phyloP scores from a whole-genome alignment of 345 rosid genomes.

The Streptanthus diversifolius region DNA sequence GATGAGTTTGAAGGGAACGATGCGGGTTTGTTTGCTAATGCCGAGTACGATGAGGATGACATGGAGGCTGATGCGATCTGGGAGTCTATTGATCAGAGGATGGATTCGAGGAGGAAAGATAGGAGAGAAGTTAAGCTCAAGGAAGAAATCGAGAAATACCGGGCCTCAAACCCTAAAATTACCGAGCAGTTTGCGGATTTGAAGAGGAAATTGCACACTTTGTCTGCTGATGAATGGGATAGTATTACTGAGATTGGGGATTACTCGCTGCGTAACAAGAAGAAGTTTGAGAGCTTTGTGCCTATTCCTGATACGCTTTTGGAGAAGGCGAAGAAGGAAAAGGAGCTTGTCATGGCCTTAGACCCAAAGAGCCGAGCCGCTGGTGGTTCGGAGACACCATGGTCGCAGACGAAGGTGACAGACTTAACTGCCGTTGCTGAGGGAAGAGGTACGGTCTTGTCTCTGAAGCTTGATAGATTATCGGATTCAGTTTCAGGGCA shows the following conservation, averaged over 20 bases:
- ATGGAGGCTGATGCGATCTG: conserved; percentile 94
- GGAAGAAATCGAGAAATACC: conserved; percentile 82
- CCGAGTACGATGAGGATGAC: conserved; percentile 92
- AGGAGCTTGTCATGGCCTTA: conserved; percentile 90
- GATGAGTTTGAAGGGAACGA: conserved; percentile 97
- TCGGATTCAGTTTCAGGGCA: conserved; percentile 82
- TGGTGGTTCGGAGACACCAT: conserved; percentile 84
- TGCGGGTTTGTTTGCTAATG: conserved; percentile 84
- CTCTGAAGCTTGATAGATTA: conserved; percentile 81
- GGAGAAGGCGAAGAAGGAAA: conserved; percentile 92
- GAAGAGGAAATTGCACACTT: conserved; percentile 70
- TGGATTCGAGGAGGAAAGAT: conserved; percentile 91
- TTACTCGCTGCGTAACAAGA: conserved; percentile 78
- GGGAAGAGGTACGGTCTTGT: conserved; percentile 91
- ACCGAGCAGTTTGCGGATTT: conserved; percentile 93
- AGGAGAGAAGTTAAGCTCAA: conserved; percentile 80
- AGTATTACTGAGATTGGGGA: conserved; percentile 93
- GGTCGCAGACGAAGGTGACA: conserved; percentile 79
- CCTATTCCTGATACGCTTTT: conserved; percentile 83
- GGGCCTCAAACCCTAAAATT: conserved; percentile 88
- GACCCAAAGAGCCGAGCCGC: conserved; percentile 84
- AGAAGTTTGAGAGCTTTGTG: conserved; percentile 89
- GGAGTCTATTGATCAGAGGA: conserved; percentile 82
- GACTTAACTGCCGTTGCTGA: conserved; percentile 95
- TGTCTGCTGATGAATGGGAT: conserved; percentile 81